A percentile compares a stretch with the other conserved stretches of the same genome.
Conservation (phyloP, 768 basidiomycete genomes). For the Serendipita vermifera region DNA sequence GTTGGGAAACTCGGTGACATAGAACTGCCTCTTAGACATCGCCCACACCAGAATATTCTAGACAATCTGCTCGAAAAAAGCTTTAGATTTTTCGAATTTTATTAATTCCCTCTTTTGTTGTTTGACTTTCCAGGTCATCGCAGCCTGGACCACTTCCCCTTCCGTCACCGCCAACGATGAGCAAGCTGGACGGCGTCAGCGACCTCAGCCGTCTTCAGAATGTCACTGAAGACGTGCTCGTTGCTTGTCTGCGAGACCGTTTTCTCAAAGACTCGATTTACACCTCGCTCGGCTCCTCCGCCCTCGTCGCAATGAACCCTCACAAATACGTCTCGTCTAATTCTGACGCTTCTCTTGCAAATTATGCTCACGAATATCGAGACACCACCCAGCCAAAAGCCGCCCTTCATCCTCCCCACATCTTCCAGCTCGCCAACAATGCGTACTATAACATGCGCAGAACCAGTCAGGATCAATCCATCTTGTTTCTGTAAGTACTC, state of each 20-base stretch:
- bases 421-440: conserved; percentile 83
- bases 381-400: conserved; percentile 49
- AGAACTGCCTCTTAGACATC: no score
- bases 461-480: conserved; percentile 84
- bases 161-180: background rate
- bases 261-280: conserved; percentile 78
- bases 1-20: no score
- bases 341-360: conserved; percentile 69
- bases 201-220: conserved; percentile 58
- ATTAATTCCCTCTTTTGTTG: no score
- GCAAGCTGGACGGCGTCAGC: conserved; percentile 51
- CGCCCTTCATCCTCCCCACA: conserved; percentile 60
- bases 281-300: conserved; percentile 55
- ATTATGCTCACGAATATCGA: conserved; percentile 78
- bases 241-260: conserved; percentile 71
- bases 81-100: no score
- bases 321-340: conserved; percentile 80
- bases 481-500: conserved; percentile 62
- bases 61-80: no score
- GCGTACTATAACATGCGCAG: conserved; percentile 94
- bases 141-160: background rate
- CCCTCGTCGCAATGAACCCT: conserved; percentile 80
- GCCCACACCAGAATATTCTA: no score
- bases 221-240: conserved; percentile 72
- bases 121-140: no score